Conservation (phyloP, 495 filamentous ascomycete species). For the Penicillium antarcticum region DNA sequence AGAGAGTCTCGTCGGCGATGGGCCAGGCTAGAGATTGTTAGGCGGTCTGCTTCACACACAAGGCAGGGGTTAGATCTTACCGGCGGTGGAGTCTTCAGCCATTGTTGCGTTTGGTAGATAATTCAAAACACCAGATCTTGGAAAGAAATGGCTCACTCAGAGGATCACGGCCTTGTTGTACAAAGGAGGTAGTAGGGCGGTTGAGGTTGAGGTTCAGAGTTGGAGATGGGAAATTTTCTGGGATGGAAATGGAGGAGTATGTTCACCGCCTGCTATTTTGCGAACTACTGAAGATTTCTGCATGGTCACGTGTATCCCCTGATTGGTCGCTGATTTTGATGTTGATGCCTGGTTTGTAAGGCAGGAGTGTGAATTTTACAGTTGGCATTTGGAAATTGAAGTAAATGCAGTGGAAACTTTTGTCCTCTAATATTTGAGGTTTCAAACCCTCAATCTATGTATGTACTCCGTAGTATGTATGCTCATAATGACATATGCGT, state of each 20-base stretch:
- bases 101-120: constrained; percentile 21
- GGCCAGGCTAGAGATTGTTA: constrained; percentile 67
- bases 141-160: constrained; percentile 40
- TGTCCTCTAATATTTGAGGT: not conserved
- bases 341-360: not conserved
- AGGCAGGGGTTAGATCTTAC: constrained; percentile 16
- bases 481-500: not conserved
- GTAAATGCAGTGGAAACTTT: too few species aligned
- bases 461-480: not conserved
- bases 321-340: not conserved
- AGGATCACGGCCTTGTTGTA: constrained; percentile 41
- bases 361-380: not conserved
- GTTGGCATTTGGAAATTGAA: not conserved
- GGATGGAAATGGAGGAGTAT: not conserved
- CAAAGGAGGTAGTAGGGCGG: constrained; percentile 9
- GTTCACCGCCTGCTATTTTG: not conserved
- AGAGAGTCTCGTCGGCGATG: constrained; percentile 75
- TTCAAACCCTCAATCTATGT: not conserved
- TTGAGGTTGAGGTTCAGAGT: constrained; percentile 8
- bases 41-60: constrained; percentile 9
- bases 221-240: constrained; percentile 17
- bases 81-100: constrained; percentile 39
- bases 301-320: not conserved
- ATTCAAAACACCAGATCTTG: constrained; percentile 20
- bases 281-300: not conserved